A percentile compares a stretch with the other conserved stretches of the same genome.
These are phyloP conservation scores for Hypseocharis bilobata DNA, from an alignment of 441 rosid genomes.

Conservation along the genomic window DNA sequence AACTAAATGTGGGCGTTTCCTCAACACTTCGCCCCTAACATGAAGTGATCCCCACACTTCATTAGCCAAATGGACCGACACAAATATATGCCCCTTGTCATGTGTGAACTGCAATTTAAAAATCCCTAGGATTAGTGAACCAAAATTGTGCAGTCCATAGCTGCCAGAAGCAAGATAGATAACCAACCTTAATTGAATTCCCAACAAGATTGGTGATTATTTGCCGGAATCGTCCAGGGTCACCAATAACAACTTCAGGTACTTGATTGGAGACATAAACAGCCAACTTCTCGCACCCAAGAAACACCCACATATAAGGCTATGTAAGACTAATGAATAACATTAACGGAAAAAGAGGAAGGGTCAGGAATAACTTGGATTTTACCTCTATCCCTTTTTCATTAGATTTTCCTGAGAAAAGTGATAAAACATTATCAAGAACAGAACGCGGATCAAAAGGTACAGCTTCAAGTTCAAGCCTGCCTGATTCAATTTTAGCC, in stretches of 20 bases:
- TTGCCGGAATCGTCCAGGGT: constrained; percentile 77
- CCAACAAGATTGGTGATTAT: constrained; percentile 89
- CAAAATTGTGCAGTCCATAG: background rate
- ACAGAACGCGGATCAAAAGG: constrained; percentile 66
- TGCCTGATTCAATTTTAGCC: constrained; percentile 94
- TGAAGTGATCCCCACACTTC: constrained; percentile 42
- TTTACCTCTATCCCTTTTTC: constrained; percentile 79
- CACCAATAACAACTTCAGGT: constrained; percentile 76
- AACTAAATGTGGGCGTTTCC: constrained; percentile 39
- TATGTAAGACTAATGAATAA: constrained; percentile 15
- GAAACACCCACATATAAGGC: constrained; percentile 20
- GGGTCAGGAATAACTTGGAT: constrained; percentile 3
- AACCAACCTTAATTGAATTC: constrained; percentile 66
- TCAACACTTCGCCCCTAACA: constrained; percentile 47
- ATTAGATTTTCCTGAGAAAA: constrained; percentile 55
- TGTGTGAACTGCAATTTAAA: constrained; percentile 60
- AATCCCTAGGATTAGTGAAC: constrained; percentile 15
- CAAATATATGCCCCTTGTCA: constrained; percentile 75
- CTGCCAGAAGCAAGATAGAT: constrained; percentile 3
- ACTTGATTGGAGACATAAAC: constrained; percentile 68
- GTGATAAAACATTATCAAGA: constrained; percentile 72
- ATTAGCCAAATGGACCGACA: constrained; percentile 68
- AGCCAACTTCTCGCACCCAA: constrained; percentile 55
- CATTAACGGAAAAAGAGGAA: background rate
- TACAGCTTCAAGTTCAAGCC: constrained; percentile 78